These are phyloP conservation scores for Nemania bipapillata DNA, from an alignment of 2,329 filamentous ascomycete genomes.

Conservation along the genomic window DNA sequence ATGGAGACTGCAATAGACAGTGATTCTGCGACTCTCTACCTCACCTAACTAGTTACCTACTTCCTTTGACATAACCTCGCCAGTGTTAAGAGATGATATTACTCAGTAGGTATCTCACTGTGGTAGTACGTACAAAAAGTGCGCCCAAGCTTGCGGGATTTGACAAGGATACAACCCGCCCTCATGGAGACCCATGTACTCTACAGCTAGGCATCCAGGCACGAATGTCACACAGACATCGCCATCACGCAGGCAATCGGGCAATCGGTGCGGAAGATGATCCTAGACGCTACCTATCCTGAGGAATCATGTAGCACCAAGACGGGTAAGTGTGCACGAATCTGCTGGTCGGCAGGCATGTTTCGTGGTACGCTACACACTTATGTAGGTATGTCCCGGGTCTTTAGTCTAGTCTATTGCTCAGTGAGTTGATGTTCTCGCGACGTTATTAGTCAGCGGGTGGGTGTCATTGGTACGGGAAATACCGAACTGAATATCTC, in stretches of 20 bases:
- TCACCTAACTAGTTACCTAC: not conserved
- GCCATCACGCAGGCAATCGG: not conserved
- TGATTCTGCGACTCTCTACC: not conserved
- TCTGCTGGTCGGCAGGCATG: not conserved
- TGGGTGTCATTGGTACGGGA: slow-evolving; percentile 3
- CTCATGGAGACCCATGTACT: not conserved
- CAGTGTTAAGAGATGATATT: not conserved
- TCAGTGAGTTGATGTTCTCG: not conserved
- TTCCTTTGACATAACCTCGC: not conserved
- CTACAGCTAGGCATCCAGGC: not conserved
- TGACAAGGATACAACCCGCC: not conserved
- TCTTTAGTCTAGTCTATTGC: not conserved
- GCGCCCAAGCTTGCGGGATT: not conserved
- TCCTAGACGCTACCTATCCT: not conserved
- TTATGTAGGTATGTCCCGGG: not conserved
- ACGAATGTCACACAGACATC: not conserved
- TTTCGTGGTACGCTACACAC: not conserved
- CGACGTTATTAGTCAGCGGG: slow-evolving; percentile 17
- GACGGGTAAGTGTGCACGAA: slow-evolving; percentile 1
- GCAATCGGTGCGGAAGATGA: too few relatives aligned
- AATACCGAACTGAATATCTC: slow-evolving; percentile 22
- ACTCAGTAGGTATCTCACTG: not conserved
- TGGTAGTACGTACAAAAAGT: too few relatives aligned
- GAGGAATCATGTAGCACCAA: slow-evolving; percentile 21
- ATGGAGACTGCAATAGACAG: not conserved